Base-by-base conservation (phyloP, 331 rosid genomes). In the Quercus tomentella region DNA sequence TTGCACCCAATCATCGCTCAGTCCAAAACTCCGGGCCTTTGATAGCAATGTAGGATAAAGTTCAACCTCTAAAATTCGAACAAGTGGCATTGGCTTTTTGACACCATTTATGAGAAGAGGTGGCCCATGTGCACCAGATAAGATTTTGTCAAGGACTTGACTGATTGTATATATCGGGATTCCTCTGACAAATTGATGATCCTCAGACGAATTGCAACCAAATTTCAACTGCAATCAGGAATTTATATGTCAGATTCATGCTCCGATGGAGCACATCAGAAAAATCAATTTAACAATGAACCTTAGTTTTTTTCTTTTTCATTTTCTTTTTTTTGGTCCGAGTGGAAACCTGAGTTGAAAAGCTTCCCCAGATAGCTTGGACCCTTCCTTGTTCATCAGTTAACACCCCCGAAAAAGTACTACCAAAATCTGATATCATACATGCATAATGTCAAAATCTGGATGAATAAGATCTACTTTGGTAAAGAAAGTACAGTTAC, bases 341-440 rank as follows among this genome's bases (percentile, higher is more conserved):
- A 49, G 51, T 72, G 37, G 60, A 79, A 81, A 95, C 99, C 97
- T 95, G 99, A 83, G 96, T 93, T 35, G 99, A 95, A 88, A 95
- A 95, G 95, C 98, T 95, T 87, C 97, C 99, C 99, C 99, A 95
- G 76, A 95, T 81, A 70, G 99, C 98, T 87, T 85, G 96, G 81
- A 95, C 98, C 88, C 93, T 91, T 83, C 98, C 99, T 60, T 80
- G 90, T 89, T 91, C 98, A 56, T 95, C 98, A 7, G 97, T 89
- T 66, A 95, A 88, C 75, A 89, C 99, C 72, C 99, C 99, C 60
- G 99, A 93, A 85, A 95, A 93, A 74, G 98, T 61, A 82, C 93
- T 90, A 30, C 99, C 99, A 90, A 95, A 95, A 91, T 95, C 99
- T 95, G 89, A 71, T 56, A 68, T 74, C 43, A 65, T 68, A 75